Evolutionary conservation across 805 yeast species (phyloP).

Genomic region (Teunomyces panamensis): DNA sequence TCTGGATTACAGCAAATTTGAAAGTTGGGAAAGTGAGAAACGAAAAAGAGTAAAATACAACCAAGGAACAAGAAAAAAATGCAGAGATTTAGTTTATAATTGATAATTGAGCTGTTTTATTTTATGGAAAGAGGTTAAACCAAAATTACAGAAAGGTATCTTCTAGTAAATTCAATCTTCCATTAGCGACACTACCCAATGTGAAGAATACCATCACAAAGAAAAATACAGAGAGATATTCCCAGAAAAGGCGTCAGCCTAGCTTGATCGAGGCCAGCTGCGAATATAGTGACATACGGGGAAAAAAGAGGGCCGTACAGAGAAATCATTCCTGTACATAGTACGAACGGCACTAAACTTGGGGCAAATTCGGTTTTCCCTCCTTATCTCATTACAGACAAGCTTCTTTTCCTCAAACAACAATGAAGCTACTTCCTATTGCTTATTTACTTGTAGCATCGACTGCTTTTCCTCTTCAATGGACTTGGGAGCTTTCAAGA

Average conservation of each 20-base stretch:
- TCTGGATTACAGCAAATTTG: background rate
- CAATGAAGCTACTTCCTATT: conserved; percentile 1
- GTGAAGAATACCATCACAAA: background rate
- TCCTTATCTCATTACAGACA: background rate
- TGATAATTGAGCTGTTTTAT: too few relatives aligned
- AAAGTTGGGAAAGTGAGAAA: background rate
- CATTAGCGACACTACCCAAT: background rate
- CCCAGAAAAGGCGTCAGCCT: background rate
- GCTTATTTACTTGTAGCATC: conserved; percentile 1
- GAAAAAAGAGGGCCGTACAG: background rate
- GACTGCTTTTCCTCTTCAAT: conserved; percentile 3
- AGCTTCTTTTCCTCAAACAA: background rate
- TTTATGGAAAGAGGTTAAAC: too few relatives aligned
- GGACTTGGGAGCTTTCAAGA: background rate
- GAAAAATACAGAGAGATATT: background rate
- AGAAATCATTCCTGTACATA: too few relatives aligned
- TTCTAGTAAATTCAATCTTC: too few relatives aligned
- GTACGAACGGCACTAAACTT: too few relatives aligned
- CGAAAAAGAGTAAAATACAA: background rate
- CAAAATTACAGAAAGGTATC: too few relatives aligned
- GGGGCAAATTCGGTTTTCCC: background rate
- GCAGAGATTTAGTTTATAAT: too few relatives aligned
- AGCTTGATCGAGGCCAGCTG: background rate
- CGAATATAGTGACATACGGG: too few relatives aligned
- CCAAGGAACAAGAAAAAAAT: background rate